Conservation (phyloP, 768 basidiomycete genomes). For the Tephrocybe sp. region DNA sequence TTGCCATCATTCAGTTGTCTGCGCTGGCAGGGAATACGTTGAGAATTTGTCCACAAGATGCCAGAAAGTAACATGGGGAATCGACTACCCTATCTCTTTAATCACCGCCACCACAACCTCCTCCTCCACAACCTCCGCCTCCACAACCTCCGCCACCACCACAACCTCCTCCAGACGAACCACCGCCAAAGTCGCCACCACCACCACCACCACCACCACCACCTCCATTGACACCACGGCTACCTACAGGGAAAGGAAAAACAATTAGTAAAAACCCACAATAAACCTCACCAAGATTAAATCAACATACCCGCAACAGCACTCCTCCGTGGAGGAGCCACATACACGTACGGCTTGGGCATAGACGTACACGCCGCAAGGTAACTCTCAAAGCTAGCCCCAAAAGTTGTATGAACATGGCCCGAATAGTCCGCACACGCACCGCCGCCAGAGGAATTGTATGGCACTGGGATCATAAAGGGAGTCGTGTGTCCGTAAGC, state of each 20-base stretch:
- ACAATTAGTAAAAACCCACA: neutral
- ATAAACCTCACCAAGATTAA: neutral
- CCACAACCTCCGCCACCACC: neutral
- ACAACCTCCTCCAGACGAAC: neutral
- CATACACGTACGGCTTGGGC: neutral
- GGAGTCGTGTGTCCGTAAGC: neutral
- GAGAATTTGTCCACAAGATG: too few species aligned
- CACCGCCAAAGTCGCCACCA: neutral
- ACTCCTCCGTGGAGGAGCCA: neutral
- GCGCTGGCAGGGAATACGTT: too few species aligned
- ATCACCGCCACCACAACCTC: too few species aligned
- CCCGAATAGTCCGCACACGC: neutral
- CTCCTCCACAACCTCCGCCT: neutral
- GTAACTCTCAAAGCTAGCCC: neutral
- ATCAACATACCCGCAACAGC: neutral
- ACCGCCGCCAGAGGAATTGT: neutral
- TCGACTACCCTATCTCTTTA: too few species aligned
- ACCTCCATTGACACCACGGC: neutral
- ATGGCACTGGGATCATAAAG: slow-evolving; percentile 1
- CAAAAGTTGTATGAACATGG: neutral
- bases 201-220: neutral
- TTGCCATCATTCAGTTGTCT: too few species aligned
- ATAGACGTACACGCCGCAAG: neutral
- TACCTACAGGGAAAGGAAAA: neutral
- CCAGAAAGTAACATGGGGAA: too few species aligned